Evolutionary conservation across 768 basidiomycete species (phyloP).

Genomic region (Hydnomerulius pinastri): DNA sequence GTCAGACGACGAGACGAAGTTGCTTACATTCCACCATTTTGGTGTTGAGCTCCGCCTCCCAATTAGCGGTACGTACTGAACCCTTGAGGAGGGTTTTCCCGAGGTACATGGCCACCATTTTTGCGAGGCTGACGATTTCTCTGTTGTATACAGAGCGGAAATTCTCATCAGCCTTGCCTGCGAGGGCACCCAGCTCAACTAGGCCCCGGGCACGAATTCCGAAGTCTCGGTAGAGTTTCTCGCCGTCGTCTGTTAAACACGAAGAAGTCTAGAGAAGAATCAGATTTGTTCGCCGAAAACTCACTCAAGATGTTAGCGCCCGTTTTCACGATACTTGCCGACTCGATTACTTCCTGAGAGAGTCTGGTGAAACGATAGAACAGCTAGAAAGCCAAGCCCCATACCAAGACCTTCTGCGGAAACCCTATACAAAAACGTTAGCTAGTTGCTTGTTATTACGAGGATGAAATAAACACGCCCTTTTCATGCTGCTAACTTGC

Average conservation of each 20-base stretch:
- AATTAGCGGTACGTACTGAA: constrained; percentile 47
- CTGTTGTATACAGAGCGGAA: constrained; percentile 38
- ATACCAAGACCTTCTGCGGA: constrained; percentile 43
- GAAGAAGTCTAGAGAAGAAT: not conserved
- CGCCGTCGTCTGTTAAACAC: constrained; percentile 42
- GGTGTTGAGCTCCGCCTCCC: constrained; percentile 40
- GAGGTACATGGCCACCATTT: constrained; percentile 45
- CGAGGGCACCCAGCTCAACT: constrained; percentile 49
- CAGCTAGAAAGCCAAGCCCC: not conserved
- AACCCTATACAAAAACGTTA: constrained; percentile 34
- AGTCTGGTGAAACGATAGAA: not conserved
- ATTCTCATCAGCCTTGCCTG: constrained; percentile 37
- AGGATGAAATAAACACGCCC: constrained; percentile 27
- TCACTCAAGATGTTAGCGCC: constrained; percentile 52
- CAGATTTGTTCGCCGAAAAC: constrained; percentile 10
- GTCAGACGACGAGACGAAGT: not conserved
- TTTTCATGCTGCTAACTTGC: constrained; percentile 49
- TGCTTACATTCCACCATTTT: constrained; percentile 42
- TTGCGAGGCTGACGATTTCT: constrained; percentile 43
- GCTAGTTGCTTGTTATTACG: not conserved
- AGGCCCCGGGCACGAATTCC: constrained; percentile 43
- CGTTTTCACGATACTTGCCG: constrained; percentile 40
- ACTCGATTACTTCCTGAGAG: constrained; percentile 46
- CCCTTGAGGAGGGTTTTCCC: constrained; percentile 43
- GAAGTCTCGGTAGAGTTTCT: constrained; percentile 49